Conservation (phyloP, 805 yeast genomes). For the Starmerella kuoi region DNA sequence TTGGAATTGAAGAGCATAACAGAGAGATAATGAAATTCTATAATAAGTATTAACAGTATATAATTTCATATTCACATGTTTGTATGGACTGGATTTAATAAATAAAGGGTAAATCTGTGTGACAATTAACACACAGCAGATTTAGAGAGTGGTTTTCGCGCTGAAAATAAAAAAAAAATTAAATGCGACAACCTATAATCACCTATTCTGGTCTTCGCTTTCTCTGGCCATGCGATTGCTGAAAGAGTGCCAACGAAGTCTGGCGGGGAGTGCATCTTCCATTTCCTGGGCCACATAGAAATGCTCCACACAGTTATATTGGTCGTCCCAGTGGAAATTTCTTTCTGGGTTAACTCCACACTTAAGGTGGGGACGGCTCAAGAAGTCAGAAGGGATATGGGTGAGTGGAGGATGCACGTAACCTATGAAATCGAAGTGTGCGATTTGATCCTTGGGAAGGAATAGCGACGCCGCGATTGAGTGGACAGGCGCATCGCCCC, state of each 20-base stretch:
- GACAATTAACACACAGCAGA: no score
- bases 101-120: neutral
- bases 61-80: no score
- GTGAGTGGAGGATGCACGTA: conserved; percentile 44
- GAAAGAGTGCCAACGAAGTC: neutral
- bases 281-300: conserved; percentile 10
- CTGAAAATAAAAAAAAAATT: no score
- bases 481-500: conserved; percentile 98
- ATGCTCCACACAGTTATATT: conserved; percentile 11
- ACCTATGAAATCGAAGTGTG: conserved; percentile 88
- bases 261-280: conserved; percentile 8
- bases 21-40: no score
- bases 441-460: conserved; percentile 56
- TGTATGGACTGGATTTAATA: conserved; percentile 3
- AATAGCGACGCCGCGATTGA: conserved; percentile 74
- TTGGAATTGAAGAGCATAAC: no score
- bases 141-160: no score
- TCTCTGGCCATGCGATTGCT: neutral
- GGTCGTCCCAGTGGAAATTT: conserved; percentile 14
- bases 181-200: no score
- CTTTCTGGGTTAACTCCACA: conserved; percentile 16
- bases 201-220: no score
- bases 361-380: conserved; percentile 7
- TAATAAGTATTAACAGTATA: no score
- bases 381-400: conserved; percentile 12